phyloP scores from a whole-genome alignment of 2,329 filamentous ascomycete genomes.

The Ophiobolus disseminans region DNA sequence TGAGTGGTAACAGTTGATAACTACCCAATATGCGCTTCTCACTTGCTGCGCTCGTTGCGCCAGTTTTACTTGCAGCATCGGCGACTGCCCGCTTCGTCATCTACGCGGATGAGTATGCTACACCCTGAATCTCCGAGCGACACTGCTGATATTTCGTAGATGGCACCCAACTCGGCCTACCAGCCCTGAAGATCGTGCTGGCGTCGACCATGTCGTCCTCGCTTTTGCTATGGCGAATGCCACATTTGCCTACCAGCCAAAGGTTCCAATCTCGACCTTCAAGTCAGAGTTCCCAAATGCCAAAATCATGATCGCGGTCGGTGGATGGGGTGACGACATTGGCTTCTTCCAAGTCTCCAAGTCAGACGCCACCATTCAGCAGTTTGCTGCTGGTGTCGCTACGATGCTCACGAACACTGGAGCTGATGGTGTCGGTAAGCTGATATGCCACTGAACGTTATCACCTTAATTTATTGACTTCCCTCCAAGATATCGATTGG shows the following conservation, averaged over 20 bases:
- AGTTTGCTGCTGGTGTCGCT: conserved; percentile 70
- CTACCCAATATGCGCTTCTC: conserved; percentile 30
- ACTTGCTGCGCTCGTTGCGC: conserved; percentile 18
- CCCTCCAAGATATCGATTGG: conserved; percentile 70
- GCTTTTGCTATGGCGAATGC: conserved; percentile 51
- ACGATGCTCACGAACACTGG: conserved; percentile 67
- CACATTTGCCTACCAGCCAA: conserved; percentile 59
- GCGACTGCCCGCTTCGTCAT: conserved; percentile 39
- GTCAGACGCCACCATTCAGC: conserved; percentile 58
- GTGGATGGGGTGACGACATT: conserved; percentile 74
- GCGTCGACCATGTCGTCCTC: conserved; percentile 46
- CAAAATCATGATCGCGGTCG: conserved; percentile 73
- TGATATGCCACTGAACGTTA: neutral
- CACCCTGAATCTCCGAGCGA: neutral
- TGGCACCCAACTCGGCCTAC: conserved; percentile 44
- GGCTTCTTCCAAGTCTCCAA: conserved; percentile 68
- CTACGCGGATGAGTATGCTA: conserved; percentile 40
- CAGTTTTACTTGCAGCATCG: conserved; percentile 18
- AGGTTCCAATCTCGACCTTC: conserved; percentile 60
- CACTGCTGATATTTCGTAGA: conserved; percentile 12
- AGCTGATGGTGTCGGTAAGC: conserved; percentile 68
- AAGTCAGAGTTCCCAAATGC: conserved; percentile 63
- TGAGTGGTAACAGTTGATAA: neutral
- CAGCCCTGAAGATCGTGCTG: conserved; percentile 35
- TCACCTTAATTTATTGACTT: neutral